A percentile compares a stretch with the other conserved stretches of the same genome.
Evolutionary conservation across 164 flowering plant genomes (phyloP).

Genomic region (Vitis rupestris): DNA sequence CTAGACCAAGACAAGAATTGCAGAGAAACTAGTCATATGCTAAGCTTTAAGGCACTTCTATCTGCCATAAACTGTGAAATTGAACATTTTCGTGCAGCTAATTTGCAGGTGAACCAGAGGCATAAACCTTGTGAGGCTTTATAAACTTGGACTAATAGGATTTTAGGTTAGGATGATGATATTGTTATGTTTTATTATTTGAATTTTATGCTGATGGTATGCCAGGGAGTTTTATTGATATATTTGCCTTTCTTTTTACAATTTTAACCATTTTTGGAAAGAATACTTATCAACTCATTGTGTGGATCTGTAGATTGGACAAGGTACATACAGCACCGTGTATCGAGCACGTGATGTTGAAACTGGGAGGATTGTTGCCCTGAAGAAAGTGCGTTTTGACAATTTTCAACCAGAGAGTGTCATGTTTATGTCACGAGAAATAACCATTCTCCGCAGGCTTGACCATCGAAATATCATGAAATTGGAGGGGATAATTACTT

Average conservation of each 20-base stretch:
- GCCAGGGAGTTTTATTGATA: no score
- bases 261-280: background rate
- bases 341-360: slow-evolving; percentile 73
- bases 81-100: no score
- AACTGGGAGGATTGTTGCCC: slow-evolving; percentile 70
- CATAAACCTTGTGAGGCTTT: no score
- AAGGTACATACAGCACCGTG: slow-evolving; percentile 95
- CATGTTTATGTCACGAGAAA: slow-evolving; percentile 95
- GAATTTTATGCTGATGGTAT: background rate
- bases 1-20: no score
- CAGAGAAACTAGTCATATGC: no score
- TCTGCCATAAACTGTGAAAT: no score
- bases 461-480: slow-evolving; percentile 89
- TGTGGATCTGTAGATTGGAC: slow-evolving; percentile 66
- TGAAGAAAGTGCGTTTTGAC: slow-evolving; percentile 89
- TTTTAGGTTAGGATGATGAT: no score
- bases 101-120: no score
- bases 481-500: slow-evolving; percentile 81
- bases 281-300: background rate
- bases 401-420: slow-evolving; percentile 88
- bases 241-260: background rate
- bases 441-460: slow-evolving; percentile 74
- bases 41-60: no score
- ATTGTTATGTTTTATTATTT: background rate
- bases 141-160: no score